phyloP scores from a whole-genome alignment of 1,284 basidiomycete species.

The Rhodotorula sp. region DNA sequence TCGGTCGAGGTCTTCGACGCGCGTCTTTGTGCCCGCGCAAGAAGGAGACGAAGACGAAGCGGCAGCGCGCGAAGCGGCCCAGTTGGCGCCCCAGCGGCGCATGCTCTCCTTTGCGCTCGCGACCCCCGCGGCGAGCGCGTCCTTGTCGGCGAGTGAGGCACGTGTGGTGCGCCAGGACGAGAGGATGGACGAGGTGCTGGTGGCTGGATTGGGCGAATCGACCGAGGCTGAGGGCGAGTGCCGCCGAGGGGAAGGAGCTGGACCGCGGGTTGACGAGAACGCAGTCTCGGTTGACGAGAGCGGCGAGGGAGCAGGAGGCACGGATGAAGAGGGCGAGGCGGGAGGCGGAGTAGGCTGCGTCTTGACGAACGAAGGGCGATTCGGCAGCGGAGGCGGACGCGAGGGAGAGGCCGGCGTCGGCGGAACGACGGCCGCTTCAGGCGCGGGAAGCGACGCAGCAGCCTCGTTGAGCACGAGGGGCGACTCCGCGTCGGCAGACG shows the following conservation, averaged over 20 bases:
- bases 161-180: slow-evolving; percentile 58
- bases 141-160: slow-evolving; percentile 55
- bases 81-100: slow-evolving; percentile 83
- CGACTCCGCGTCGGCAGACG: background rate
- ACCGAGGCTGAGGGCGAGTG: slow-evolving; percentile 13
- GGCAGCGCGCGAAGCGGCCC: slow-evolving; percentile 48
- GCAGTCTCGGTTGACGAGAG: background rate
- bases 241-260: background rate
- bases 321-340: background rate
- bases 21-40: background rate
- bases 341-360: background rate
- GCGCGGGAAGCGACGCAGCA: too few species aligned
- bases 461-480: background rate
- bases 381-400: background rate
- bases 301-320: background rate
- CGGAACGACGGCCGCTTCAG: background rate
- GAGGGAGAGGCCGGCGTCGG: background rate
- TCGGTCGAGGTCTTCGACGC: background rate
- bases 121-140: slow-evolving; percentile 59
- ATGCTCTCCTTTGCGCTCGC: slow-evolving; percentile 72
- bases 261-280: background rate
- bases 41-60: background rate
- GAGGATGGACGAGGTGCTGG: slow-evolving; percentile 48
- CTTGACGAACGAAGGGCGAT: slow-evolving; percentile 9
- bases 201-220: slow-evolving; percentile 9